Conservation (phyloP, 371 early-diverging fungal genomes). For the Circinella umbellata region DNA sequence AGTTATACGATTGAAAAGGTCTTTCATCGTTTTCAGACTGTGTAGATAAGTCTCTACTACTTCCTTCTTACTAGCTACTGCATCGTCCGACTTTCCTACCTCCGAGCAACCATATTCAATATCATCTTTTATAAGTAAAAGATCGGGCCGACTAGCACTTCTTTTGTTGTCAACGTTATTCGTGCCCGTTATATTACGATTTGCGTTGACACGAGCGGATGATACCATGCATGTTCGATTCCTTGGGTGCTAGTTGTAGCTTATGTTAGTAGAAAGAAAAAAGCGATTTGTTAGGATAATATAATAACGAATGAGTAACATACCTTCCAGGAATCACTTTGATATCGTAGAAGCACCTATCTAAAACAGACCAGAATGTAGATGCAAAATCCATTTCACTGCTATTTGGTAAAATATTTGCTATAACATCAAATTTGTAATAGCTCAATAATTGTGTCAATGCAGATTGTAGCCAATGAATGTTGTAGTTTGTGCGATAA, state of each 20-base stretch:
- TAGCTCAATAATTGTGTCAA: neutral
- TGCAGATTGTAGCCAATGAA: constrained; percentile 8
- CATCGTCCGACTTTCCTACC: constrained; percentile 1
- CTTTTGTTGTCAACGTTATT: constrained; percentile 1
- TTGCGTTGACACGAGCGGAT: constrained; percentile 2
- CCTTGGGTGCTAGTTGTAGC: neutral
- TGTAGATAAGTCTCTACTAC: neutral
- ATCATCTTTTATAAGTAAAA: constrained; percentile 14
- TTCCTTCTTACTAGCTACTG: constrained; percentile 9
- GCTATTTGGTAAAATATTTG: neutral
- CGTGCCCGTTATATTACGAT: neutral
- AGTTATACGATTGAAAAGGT: constrained; percentile 1
- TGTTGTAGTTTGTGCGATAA: neutral
- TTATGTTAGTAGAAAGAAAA: constrained; percentile 10
- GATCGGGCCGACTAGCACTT: constrained; percentile 9
- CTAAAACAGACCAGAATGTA: constrained; percentile 7
- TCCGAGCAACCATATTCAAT: constrained; percentile 10
- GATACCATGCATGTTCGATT: constrained; percentile 9
- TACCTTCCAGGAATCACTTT: constrained; percentile 1
- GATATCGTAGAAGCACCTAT: constrained; percentile 15
- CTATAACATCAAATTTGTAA: neutral
- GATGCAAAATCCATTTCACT: constrained; percentile 14
- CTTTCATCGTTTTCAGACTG: constrained; percentile 11
- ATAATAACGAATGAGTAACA: constrained; percentile 4
- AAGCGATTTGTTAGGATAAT: neutral